These are phyloP conservation scores for Caloboletus firmus DNA, from an alignment of 1,284 basidiomycete species.

Conservation along the genomic window DNA sequence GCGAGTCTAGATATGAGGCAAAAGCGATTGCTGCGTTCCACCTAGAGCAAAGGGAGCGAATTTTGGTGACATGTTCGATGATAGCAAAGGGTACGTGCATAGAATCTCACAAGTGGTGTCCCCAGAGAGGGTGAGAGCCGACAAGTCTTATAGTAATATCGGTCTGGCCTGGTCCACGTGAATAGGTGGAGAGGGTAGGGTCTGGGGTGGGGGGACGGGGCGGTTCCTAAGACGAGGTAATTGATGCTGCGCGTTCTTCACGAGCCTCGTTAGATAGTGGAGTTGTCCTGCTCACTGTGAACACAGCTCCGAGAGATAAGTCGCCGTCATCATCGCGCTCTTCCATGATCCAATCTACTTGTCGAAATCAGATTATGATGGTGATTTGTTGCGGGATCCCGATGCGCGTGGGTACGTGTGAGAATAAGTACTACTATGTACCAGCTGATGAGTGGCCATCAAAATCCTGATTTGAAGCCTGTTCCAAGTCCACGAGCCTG, in stretches of 20 bases:
- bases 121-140: conserved; percentile 90
- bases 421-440: background rate
- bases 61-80: background rate
- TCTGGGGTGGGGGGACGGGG: conserved; percentile 60
- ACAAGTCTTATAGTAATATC: conserved; percentile 73
- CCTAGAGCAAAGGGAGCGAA: conserved; percentile 38
- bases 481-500: background rate
- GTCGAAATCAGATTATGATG: background rate
- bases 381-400: background rate
- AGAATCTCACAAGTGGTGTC: conserved; percentile 73
- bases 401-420: background rate
- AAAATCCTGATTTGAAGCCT: too few relatives aligned
- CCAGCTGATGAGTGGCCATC: background rate
- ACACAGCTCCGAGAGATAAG: conserved; percentile 36
- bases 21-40: conserved; percentile 85
- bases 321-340: conserved; percentile 19
- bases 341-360: conserved; percentile 3
- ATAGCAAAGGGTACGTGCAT: background rate
- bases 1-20: conserved; percentile 70
- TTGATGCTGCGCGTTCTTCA: background rate
- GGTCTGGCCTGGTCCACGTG: conserved; percentile 34
- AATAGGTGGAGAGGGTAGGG: conserved; percentile 51
- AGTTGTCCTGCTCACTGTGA: conserved; percentile 34
- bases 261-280: background rate
- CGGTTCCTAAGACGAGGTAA: conserved; percentile 37